A percentile compares a stretch with the other conserved stretches of the same genome.
Evolutionary conservation across 352 stramenopile genomes (phyloP).

Genomic region (Globisporangium emineosum): DNA sequence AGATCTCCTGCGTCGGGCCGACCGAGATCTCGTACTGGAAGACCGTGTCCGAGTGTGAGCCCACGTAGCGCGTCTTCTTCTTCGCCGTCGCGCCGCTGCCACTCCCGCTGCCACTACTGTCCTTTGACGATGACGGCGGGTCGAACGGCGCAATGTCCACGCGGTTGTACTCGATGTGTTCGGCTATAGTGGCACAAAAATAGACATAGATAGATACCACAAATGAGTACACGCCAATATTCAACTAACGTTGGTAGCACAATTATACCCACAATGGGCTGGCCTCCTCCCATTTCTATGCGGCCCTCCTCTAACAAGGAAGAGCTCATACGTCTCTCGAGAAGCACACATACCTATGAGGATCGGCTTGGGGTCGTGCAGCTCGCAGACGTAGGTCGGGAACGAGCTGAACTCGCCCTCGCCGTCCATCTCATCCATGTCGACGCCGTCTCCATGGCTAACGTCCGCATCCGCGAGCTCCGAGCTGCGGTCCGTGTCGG

Average conservation of each 20-base stretch:
- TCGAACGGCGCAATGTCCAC: slow-evolving; percentile 51
- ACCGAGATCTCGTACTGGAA: slow-evolving; percentile 76
- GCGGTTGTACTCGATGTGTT: slow-evolving; percentile 60
- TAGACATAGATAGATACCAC: slow-evolving; percentile 1
- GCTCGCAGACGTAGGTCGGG: slow-evolving; percentile 70
- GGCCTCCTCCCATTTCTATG: not conserved
- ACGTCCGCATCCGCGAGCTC: slow-evolving; percentile 23
- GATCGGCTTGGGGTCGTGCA: slow-evolving; percentile 73
- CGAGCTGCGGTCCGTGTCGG: slow-evolving; percentile 32
- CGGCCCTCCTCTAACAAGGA: not conserved
- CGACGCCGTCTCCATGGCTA: slow-evolving; percentile 18
- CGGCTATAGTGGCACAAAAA: slow-evolving; percentile 25
- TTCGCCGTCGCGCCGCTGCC: slow-evolving; percentile 14
- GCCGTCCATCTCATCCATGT: slow-evolving; percentile 28
- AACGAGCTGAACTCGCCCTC: slow-evolving; percentile 32
- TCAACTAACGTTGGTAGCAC: not conserved
- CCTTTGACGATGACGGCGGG: slow-evolving; percentile 21
- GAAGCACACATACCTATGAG: slow-evolving; percentile 65
- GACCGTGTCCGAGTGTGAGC: slow-evolving; percentile 27
- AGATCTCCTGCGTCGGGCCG: slow-evolving; percentile 46
- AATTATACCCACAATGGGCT: not conserved
- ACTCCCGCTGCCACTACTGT: slow-evolving; percentile 17
- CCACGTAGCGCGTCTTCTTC: slow-evolving; percentile 17
- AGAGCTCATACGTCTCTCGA: not conserved
- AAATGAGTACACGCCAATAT: slow-evolving; percentile 15